A percentile compares a stretch with the other conserved stretches of the same genome.
Conservation (phyloP, 78 protist species). For the Dictyostelium brefeldianum region DNA sequence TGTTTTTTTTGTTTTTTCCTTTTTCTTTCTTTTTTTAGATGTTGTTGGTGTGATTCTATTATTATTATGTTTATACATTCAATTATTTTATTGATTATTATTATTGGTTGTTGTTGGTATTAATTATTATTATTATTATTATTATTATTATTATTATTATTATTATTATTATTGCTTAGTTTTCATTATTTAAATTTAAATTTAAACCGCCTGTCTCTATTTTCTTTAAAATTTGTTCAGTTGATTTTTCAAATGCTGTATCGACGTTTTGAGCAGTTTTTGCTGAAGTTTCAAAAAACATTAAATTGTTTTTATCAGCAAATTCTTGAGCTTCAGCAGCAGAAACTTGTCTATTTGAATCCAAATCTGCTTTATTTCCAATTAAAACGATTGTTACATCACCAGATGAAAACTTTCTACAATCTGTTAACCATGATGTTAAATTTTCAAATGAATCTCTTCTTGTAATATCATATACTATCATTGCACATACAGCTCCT, state of each 20-base stretch:
- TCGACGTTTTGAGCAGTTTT: conserved; percentile 98
- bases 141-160: background rate
- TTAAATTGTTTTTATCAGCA: conserved; percentile 85
- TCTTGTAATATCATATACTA: conserved; percentile 89
- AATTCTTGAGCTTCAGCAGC: conserved; percentile 81
- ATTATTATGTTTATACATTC: conserved; percentile 3
- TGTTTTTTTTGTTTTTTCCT: too few relatives aligned
- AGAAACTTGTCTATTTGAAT: conserved; percentile 87
- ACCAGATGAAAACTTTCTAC: conserved; percentile 90
- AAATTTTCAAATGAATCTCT: conserved; percentile 98
- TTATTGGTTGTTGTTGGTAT: background rate
- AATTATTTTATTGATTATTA: background rate
- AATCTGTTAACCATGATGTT: conserved; percentile 93
- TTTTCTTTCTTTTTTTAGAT: too few relatives aligned
- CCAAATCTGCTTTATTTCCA: conserved; percentile 97
- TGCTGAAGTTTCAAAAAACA: conserved; percentile 98
- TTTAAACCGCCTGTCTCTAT: background rate
- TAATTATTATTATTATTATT: too few relatives aligned
- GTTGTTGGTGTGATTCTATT: background rate
- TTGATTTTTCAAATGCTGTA: conserved; percentile 76
- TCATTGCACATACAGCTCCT: conserved; percentile 96
- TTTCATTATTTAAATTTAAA: background rate
- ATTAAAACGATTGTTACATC: conserved; percentile 96
- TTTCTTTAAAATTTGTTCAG: conserved; percentile 32
- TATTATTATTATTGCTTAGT: background rate